Evolutionary conservation across 192 early-diverging fungal genomes (phyloP), one percentile per base, ranked within the genome.

Genomic region (Globomyces pollinis-pini): DNA sequence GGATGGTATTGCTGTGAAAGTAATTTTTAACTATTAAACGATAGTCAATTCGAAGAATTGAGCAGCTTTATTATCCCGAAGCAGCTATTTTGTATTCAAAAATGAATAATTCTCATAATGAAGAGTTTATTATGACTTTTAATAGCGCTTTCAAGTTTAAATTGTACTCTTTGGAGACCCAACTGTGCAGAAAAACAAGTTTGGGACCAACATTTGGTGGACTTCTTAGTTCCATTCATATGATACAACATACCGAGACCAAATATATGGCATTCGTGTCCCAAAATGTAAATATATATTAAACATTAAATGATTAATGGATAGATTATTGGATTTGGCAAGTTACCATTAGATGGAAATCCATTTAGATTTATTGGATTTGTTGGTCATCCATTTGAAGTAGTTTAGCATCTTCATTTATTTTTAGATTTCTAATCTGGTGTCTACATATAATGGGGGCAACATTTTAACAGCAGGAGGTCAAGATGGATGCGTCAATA

Each of bases 301-400:
- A n/a, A n/a, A n/a, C n/a, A n/a, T n/a, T n/a, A n/a, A n/a, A n/a
- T n/a, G n/a, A n/a, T n/a, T 1, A 63, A 71, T 12, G 7, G 42
- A 38, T 28, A 78, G 72, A 63, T 72, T 11, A 58, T 79, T 49
- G 81, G 81, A 1, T 15, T 83, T 1, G 54, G 69, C 11, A 81
- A 81, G 50, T 53, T 83, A 26, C 81, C 81, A n/a, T 59, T 81
- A 21, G 79, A 83, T 42, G 81, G 81, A 3, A 83, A 83, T 60
- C 81, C 81, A 6, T 66, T 75, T 61, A 38, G 50, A 20, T 68
- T 58, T 12, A 74, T 73, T 65, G 81, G 79, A 6, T 28, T 83
- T 11, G 66, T 84, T 47, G 81, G 73, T 3, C 81, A 83, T 64
- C 72, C 81, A 13, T 70, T 77, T 18, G 52, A 60, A n/a, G n/a